These are phyloP conservation scores for Kwoniella europaea DNA, from an alignment of 768 basidiomycete genomes.

Conservation along the genomic window DNA sequence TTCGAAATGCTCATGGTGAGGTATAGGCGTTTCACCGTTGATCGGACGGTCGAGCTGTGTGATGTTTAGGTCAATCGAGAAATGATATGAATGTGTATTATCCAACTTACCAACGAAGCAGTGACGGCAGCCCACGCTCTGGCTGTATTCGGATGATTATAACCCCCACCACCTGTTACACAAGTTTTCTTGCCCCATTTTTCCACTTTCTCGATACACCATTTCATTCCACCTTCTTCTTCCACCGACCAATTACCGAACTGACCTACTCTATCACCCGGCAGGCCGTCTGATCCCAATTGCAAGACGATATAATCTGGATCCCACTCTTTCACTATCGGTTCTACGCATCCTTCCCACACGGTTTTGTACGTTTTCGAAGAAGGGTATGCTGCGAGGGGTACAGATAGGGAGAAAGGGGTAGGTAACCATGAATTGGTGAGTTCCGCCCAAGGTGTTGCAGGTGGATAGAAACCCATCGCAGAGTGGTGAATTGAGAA, in stretches of 20 bases:
- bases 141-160: slow-evolving; percentile 79
- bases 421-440: slow-evolving; percentile 62
- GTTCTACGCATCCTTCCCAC: slow-evolving; percentile 68
- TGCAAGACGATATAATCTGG: slow-evolving; percentile 84
- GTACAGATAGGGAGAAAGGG: slow-evolving; percentile 75
- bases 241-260: slow-evolving; percentile 71
- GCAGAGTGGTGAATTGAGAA: slow-evolving; percentile 79
- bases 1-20: slow-evolving; percentile 75
- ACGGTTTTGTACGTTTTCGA: slow-evolving; percentile 67
- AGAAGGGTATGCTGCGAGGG: slow-evolving; percentile 75
- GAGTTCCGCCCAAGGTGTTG: slow-evolving; percentile 42
- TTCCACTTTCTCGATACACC: slow-evolving; percentile 58
- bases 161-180: slow-evolving; percentile 68
- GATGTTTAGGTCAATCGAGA: neutral
- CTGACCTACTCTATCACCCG: slow-evolving; percentile 76
- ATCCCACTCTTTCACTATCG: slow-evolving; percentile 66
- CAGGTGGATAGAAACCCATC: slow-evolving; percentile 78
- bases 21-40: slow-evolving; percentile 69
- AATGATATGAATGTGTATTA: too few species aligned
- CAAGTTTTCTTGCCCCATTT: slow-evolving; percentile 43
- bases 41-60: slow-evolving; percentile 66
- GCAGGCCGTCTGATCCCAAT: slow-evolving; percentile 84
- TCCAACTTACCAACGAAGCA: slow-evolving; percentile 68
- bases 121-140: slow-evolving; percentile 86
- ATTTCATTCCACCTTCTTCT: slow-evolving; percentile 68